Evolutionary conservation across 306 rosid genomes (phyloP).

Genomic region (Heteromeles arbutifolia): DNA sequence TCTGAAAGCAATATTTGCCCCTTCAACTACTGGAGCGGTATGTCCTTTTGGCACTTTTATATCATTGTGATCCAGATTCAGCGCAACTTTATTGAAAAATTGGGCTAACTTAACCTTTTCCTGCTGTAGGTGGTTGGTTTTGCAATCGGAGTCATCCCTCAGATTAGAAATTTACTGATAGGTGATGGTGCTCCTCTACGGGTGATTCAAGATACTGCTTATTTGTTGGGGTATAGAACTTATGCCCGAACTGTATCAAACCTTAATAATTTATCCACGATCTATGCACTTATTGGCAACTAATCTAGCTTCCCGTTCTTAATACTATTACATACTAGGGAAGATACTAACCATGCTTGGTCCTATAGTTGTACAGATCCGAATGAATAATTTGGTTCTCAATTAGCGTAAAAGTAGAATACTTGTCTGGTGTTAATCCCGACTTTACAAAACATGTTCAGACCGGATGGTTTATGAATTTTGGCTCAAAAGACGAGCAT

Average conservation of each 20-base stretch:
- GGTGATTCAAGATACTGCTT: constrained; percentile 56
- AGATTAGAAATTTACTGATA: constrained; percentile 35
- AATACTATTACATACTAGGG: too few relatives aligned
- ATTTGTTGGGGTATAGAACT: constrained; percentile 55
- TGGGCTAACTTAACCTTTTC: neutral
- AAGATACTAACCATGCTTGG: neutral
- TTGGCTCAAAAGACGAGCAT: too few relatives aligned
- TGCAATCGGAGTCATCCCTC: constrained; percentile 52
- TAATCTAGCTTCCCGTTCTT: too few relatives aligned
- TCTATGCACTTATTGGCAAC: too few relatives aligned
- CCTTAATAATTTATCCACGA: too few relatives aligned
- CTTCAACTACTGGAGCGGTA: constrained; percentile 82
- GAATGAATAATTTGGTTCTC: too few relatives aligned
- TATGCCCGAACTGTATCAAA: too few relatives aligned
- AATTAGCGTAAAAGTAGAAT: too few relatives aligned
- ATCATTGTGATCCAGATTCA: neutral
- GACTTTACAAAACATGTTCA: too few relatives aligned
- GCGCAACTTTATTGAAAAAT: neutral
- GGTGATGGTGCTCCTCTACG: constrained; percentile 66
- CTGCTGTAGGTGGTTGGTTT: constrained; percentile 52
- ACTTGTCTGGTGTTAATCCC: too few relatives aligned
- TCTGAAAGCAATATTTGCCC: constrained; percentile 60
- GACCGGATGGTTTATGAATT: too few relatives aligned
- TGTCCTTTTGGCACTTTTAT: neutral
- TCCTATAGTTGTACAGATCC: too few relatives aligned